These are phyloP conservation scores for Cryoendolithus antarcticus DNA, from an alignment of 2,329 filamentous ascomycete genomes.

Conservation along the genomic window DNA sequence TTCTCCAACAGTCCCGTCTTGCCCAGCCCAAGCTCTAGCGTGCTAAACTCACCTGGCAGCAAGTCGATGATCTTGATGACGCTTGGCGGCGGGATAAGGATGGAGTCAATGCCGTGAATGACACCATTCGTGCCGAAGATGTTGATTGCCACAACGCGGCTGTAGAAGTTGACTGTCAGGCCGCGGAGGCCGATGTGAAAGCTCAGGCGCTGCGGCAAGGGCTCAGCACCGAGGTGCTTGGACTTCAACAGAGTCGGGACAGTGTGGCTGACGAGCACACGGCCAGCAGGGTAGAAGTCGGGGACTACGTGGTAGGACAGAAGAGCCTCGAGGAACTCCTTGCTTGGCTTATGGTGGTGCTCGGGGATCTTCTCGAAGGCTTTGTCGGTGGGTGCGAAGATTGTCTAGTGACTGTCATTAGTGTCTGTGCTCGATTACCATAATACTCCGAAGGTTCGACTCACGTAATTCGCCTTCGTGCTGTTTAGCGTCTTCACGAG, in stretches of 20 bases:
- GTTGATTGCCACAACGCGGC: constrained; percentile 55
- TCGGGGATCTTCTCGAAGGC: constrained; percentile 59
- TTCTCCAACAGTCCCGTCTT: constrained; percentile 60
- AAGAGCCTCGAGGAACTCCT: constrained; percentile 57
- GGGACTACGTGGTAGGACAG: constrained; percentile 64
- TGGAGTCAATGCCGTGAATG: constrained; percentile 61
- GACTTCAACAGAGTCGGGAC: constrained; percentile 58
- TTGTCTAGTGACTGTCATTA: constrained; percentile 33
- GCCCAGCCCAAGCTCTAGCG: constrained; percentile 58
- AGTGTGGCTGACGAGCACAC: constrained; percentile 59
- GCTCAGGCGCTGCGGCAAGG: constrained; percentile 55
- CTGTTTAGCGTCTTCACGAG: constrained; percentile 63
- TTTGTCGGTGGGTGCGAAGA: constrained; percentile 67
- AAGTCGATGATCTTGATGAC: constrained; percentile 51
- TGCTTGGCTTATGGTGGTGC: constrained; percentile 47
- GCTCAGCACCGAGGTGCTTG: constrained; percentile 46
- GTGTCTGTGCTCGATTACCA: not conserved
- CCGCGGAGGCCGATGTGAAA: constrained; percentile 52
- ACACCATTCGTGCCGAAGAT: constrained; percentile 67
- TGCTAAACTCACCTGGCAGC: constrained; percentile 62
- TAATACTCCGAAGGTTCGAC: too few species aligned
- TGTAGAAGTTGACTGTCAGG: constrained; percentile 65
- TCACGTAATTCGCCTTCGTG: constrained; percentile 52
- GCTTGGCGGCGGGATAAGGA: constrained; percentile 64
- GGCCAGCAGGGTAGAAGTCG: constrained; percentile 52